Conservation (phyloP, 1,284 basidiomycete genomes). For the Puccinia polysora region DNA sequence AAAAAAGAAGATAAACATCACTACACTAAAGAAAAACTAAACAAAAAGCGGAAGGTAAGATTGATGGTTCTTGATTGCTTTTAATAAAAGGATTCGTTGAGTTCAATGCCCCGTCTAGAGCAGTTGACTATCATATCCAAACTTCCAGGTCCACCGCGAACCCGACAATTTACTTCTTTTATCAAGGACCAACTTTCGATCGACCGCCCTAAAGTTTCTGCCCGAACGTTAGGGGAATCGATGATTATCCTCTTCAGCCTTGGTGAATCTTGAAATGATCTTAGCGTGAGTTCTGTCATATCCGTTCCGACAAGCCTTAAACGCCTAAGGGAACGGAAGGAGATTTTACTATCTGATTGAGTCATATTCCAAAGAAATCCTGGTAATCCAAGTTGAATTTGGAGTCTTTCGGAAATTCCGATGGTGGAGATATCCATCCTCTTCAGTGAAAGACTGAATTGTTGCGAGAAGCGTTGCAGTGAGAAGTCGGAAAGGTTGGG, state of each 20-base stretch:
- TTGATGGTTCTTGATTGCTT: too few relatives aligned
- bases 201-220: neutral
- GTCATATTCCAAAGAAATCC: neutral
- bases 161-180: neutral
- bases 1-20: too few relatives aligned
- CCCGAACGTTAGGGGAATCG: slow-evolving; percentile 5
- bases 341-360: neutral
- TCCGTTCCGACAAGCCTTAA: neutral
- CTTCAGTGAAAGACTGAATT: neutral
- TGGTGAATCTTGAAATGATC: neutral
- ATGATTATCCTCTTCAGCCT: neutral
- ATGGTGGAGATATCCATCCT: neutral
- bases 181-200: neutral
- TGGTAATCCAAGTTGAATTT: neutral
- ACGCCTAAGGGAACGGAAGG: neutral
- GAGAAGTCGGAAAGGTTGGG: neutral
- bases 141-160: slow-evolving; percentile 7
- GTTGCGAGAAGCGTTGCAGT: neutral
- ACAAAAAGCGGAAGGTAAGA: too few relatives aligned
- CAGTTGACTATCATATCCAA: slow-evolving; percentile 15
- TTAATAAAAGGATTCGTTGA: slow-evolving; percentile 18
- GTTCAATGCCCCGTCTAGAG: neutral
- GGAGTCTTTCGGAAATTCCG: neutral
- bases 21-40: too few relatives aligned
- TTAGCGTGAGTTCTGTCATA: neutral